Base-by-base conservation (phyloP, 805 yeast genomes). In the Saccharomycopsis sp. region DNA sequence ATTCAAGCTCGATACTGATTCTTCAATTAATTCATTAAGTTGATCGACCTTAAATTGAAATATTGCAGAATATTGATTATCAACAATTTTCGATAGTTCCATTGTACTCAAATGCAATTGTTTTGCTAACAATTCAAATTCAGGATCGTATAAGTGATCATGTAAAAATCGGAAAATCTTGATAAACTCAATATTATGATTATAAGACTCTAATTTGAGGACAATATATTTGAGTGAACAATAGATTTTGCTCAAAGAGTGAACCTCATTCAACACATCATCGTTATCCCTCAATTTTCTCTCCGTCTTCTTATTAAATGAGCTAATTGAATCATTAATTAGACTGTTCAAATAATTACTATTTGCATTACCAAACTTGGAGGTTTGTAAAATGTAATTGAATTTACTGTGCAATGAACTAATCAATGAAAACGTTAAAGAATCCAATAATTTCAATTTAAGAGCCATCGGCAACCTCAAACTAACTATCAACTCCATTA, bases 171-270 rank as follows among this genome's bases (percentile, higher is more conserved):
- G 35, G 4, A 13, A 34, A 2, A 47, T 23, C 23, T 44, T 44
- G 20, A 47, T 28, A 20, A 47, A 47, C 21, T 47, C 51, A 9
- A 28, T 17, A 20, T 47, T 32, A 8, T 42, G 39, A 21, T 40
- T 40, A 24, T 43, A 47, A 4, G 19, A 2, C 26, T 47, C 44
- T 14, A 47, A 34, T 29, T 42, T 47, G 13, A 41, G 21, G 3
- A 40, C n/a, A 4, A 47, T 32, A 24, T 40, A 44, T 27, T 47
- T 47, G 3, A 44, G 22, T 5, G 51, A 47, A 33, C 51, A 47
- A 34, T 47, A 47, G 2, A 47, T 40, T 20, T 43, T 47, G 39
- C 39, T 13, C 41, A 47, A 36, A 3, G 41, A 19, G n/a, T 29
- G 33, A 23, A 47, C 40, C 19, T 47, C 51, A 31, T 26, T 40